phyloP scores from a whole-genome alignment of 2,329 filamentous ascomycete genomes.

The Neurospora crassa region DNA sequence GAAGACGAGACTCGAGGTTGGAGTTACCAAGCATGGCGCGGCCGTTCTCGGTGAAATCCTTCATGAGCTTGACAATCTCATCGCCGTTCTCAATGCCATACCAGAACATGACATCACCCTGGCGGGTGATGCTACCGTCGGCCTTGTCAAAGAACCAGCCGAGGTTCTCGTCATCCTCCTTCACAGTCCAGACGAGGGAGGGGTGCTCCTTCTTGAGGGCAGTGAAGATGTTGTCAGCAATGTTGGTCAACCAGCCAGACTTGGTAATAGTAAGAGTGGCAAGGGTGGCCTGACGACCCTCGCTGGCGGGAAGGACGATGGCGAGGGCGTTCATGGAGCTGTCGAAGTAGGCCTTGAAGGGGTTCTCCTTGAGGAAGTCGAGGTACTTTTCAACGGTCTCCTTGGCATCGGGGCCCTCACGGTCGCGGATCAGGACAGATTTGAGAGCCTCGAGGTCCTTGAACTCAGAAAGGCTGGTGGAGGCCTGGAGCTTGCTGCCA shows the following conservation, averaged over 20 bases:
- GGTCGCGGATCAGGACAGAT: constrained; percentile 70
- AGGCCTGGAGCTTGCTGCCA: constrained; percentile 78
- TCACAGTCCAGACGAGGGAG: constrained; percentile 91
- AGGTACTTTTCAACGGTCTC: constrained; percentile 83
- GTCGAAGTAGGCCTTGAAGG: constrained; percentile 92
- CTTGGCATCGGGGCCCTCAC: constrained; percentile 70
- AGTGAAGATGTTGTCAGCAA: constrained; percentile 90
- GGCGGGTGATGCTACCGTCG: constrained; percentile 77
- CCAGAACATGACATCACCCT: constrained; percentile 92
- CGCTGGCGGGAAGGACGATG: constrained; percentile 68
- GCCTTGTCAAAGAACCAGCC: constrained; percentile 98
- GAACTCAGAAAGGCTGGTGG: constrained; percentile 63
- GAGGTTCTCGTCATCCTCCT: constrained; percentile 89
- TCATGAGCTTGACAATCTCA: constrained; percentile 74
- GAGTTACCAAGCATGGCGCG: constrained; percentile 81
- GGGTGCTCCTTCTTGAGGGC: constrained; percentile 90
- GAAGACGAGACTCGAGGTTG: constrained; percentile 78
- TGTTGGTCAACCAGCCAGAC: constrained; percentile 86
- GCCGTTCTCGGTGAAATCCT: constrained; percentile 75
- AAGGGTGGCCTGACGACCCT: constrained; percentile 66
- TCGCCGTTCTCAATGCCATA: constrained; percentile 77
- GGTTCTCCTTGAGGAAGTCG: constrained; percentile 62
- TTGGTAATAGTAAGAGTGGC: constrained; percentile 91
- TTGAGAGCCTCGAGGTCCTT: constrained; percentile 69
- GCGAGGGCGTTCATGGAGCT: constrained; percentile 88